Evolutionary conservation across 2,329 filamentous ascomycete genomes (phyloP).

Genomic region (Bipolaris gigantea): DNA sequence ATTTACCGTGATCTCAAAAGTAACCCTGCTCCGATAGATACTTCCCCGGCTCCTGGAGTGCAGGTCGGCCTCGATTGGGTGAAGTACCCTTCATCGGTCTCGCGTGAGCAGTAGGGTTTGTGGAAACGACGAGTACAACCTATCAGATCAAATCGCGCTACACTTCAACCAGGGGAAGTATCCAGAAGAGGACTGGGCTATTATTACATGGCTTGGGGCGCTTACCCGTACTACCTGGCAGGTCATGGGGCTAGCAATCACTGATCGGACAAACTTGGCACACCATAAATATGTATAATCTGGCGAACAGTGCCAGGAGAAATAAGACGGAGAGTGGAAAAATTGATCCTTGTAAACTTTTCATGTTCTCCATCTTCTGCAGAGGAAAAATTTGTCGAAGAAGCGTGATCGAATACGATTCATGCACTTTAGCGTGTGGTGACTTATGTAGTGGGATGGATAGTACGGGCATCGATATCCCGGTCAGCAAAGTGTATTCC

Average conservation of each 20-base stretch:
- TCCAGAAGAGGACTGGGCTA: slow-evolving; percentile 4
- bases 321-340: background rate
- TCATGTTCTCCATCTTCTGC: background rate
- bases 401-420: background rate
- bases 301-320: background rate
- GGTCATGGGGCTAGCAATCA: slow-evolving; percentile 14
- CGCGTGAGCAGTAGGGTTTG: background rate
- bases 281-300: background rate
- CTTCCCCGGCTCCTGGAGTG: slow-evolving; percentile 2
- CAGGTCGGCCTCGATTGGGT: slow-evolving; percentile 13
- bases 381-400: too few relatives aligned
- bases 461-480: background rate
- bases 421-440: background rate
- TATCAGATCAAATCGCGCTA: slow-evolving; percentile 6
- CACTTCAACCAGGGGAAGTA: slow-evolving; percentile 14
- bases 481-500: background rate
- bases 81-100: slow-evolving; percentile 2
- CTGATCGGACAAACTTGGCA: slow-evolving; percentile 6
- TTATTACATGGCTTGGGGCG: slow-evolving; percentile 8
- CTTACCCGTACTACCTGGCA: slow-evolving; percentile 3
- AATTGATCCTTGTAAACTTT: background rate
- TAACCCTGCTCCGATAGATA: slow-evolving; percentile 13
- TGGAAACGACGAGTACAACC: background rate
- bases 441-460: background rate
- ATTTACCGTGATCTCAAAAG: slow-evolving; percentile 25